Percentiles rank a stretch among this genome's conserved stretches.
phyloP scores from a whole-genome alignment of 768 basidiomycete genomes.

The Podaxis carcinomalis region DNA sequence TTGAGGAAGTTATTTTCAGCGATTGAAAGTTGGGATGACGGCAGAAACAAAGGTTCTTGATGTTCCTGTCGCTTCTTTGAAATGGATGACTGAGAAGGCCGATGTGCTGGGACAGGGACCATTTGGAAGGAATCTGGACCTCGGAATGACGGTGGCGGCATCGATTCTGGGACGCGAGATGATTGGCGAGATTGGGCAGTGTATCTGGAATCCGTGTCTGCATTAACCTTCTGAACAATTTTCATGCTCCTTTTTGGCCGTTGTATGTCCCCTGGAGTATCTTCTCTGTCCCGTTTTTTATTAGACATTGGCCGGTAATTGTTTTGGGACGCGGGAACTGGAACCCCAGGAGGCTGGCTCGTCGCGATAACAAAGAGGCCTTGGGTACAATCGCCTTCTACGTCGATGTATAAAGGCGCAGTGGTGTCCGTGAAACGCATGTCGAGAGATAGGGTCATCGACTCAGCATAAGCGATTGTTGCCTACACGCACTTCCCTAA shows the following conservation, averaged over 20 bases:
- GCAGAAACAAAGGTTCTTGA: slow-evolving; percentile 41
- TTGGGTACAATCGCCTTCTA: slow-evolving; percentile 64
- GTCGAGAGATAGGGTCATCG: slow-evolving; percentile 57
- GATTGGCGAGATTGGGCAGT: slow-evolving; percentile 18
- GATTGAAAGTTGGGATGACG: slow-evolving; percentile 58
- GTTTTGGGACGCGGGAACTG: slow-evolving; percentile 22
- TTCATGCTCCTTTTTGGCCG: slow-evolving; percentile 51
- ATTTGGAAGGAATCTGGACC: slow-evolving; percentile 3
- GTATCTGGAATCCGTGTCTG: slow-evolving; percentile 14
- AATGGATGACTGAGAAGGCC: slow-evolving; percentile 16
- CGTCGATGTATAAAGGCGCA: slow-evolving; percentile 71
- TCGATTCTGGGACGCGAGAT: slow-evolving; percentile 26
- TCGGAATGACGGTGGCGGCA: slow-evolving; percentile 34
- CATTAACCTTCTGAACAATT: slow-evolving; percentile 36
- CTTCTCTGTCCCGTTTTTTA: slow-evolving; percentile 43
- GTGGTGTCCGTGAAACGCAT: slow-evolving; percentile 74
- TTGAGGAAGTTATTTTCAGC: slow-evolving; percentile 49
- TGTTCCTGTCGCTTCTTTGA: slow-evolving; percentile 17
- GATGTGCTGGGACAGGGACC: neutral
- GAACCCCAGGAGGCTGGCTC: slow-evolving; percentile 48
- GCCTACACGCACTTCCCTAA: slow-evolving; percentile 45
- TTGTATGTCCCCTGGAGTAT: slow-evolving; percentile 33
- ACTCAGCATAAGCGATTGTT: slow-evolving; percentile 75
- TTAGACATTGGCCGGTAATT: slow-evolving; percentile 17
- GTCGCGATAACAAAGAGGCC: slow-evolving; percentile 78